Evolutionary conservation across 1,139 yeast species (phyloP), one percentile per base, ranked within the genome.

Genomic region (Diutina pseudorugosa): DNA sequence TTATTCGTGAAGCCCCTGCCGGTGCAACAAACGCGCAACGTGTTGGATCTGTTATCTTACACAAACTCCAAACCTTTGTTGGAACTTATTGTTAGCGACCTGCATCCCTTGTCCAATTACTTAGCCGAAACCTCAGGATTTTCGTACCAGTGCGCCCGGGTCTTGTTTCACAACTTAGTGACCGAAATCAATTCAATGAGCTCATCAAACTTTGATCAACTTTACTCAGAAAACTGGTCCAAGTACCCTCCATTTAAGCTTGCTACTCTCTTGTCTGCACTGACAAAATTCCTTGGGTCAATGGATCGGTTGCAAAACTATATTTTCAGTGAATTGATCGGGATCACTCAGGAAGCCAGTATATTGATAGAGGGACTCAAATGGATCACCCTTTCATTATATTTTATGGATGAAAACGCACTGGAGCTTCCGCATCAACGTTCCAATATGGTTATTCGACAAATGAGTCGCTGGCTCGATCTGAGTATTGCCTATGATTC

Each of bases 291-390:
- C 54, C 58, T 73, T 16, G 55, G 67, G 0, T 64, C 66, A 43
- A 70, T 76, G 53, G 83, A 76, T 25, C 72, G 82, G 56, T 58
- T 79, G n/a, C 75, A 89, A 56, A 84, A 82, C 57, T 73, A 72
- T 55, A 69, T 79, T n/a, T 80, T 82, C 11, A 80, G 91, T 1
- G 90, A 83, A 57, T 64, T 85, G 33, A 68, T 85, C 52, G 87
- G 89, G 0, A 69, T 76, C 1, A 72, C 68, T 51, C 60, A 72
- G 1, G 61, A 67, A 1, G 52, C 59, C 4, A 75, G 75, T 30
- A 71, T 81, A 12, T 54, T 73, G 6, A 53, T 60, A 1, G 62
- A 61, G 1, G 85, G 85, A 0, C 61, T 79, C 44, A 65, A 62
- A 44, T 73, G 76, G 65, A 55, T 85, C 5, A 66, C 80, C 0